phyloP scores from a whole-genome alignment of 345 rosid species.

The Euphorbia tirucalli region DNA sequence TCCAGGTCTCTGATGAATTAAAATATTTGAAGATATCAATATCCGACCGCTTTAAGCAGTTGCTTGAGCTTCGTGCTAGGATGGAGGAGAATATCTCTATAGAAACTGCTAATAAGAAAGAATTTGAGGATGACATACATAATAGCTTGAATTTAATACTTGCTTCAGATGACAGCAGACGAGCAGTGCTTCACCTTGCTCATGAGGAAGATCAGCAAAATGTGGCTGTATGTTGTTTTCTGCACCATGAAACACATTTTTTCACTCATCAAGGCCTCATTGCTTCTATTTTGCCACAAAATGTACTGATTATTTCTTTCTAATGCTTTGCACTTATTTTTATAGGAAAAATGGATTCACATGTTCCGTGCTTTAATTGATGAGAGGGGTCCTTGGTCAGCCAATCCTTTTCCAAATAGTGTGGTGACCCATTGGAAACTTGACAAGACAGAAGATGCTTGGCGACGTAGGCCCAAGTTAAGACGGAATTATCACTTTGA shows the following conservation, averaged over 20 bases:
- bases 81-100: conserved; percentile 51
- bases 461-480: conserved; percentile 94
- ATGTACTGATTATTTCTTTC: not conserved
- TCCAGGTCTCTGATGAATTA: conserved; percentile 75
- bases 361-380: conserved; percentile 89
- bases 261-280: conserved; percentile 2
- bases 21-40: conserved; percentile 57
- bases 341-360: conserved; percentile 91
- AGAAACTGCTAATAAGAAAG: conserved; percentile 51
- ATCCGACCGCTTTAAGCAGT: conserved; percentile 70
- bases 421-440: conserved; percentile 80
- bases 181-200: conserved; percentile 59
- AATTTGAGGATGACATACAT: conserved; percentile 79
- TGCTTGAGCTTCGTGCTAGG: conserved; percentile 61
- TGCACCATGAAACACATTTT: not conserved
- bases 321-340: conserved; percentile 11
- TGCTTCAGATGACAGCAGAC: conserved; percentile 79
- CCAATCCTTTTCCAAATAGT: conserved; percentile 83
- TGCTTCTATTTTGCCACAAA: conserved; percentile 4
- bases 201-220: conserved; percentile 91
- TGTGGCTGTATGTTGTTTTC: conserved; percentile 51
- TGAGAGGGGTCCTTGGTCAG: conserved; percentile 99
- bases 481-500: conserved; percentile 91
- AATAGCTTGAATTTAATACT: conserved; percentile 54
- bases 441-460: conserved; percentile 92